These are phyloP conservation scores for Sedum album DNA, from an alignment of 164 flowering plant genomes.

Conservation along the genomic window DNA sequence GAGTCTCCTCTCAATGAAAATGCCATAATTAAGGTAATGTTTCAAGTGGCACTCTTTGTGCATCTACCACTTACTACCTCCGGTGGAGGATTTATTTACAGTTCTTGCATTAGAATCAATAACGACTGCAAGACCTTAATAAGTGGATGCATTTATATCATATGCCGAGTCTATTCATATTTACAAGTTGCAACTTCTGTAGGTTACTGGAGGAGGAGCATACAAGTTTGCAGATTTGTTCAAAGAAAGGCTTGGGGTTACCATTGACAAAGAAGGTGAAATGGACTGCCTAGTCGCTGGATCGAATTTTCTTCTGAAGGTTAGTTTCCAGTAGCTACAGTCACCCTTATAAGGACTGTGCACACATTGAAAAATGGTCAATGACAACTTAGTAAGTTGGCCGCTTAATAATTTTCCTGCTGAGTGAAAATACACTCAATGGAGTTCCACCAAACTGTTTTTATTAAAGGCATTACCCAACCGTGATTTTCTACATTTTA, in stretches of 20 bases:
- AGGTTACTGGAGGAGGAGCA: constrained; percentile 99
- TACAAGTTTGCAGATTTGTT: constrained; percentile 86
- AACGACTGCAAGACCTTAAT: background rate
- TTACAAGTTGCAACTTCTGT: constrained; percentile 21
- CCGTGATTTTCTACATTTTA: background rate
- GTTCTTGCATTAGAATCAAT: background rate
- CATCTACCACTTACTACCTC: background rate
- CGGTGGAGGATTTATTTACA: background rate
- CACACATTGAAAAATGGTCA: background rate
- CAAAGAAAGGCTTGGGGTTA: constrained; percentile 90
- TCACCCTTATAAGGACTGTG: background rate
- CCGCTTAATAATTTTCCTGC: background rate
- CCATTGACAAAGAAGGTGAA: constrained; percentile 95
- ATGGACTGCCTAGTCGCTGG: constrained; percentile 96
- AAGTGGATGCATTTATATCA: background rate
- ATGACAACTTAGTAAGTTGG: background rate
- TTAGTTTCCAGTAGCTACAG: constrained; percentile 12
- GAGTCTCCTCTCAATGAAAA: constrained; percentile 33
- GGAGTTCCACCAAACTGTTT: background rate
- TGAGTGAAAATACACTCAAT: background rate
- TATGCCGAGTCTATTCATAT: background rate
- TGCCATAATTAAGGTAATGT: constrained; percentile 72
- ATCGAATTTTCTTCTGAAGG: constrained; percentile 95
- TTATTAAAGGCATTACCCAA: background rate
- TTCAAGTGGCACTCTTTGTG: constrained; percentile 4